A percentile compares a stretch with the other conserved stretches of the same genome.
Evolutionary conservation across 176 grass and related monocot species (phyloP).

Genomic region (Areca catechu): DNA sequence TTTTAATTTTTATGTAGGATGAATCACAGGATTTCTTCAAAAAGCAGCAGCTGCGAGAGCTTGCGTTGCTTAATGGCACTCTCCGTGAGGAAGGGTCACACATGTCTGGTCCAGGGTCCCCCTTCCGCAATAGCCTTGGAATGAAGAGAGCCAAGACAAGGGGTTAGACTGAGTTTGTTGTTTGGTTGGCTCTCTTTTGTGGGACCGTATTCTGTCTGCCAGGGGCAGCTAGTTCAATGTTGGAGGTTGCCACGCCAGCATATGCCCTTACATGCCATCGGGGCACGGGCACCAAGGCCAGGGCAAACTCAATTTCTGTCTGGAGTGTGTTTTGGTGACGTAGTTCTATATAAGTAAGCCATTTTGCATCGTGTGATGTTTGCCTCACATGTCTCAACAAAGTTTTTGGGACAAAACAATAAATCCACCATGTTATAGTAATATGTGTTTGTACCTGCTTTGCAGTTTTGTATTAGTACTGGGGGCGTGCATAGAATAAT

Average conservation of each 20-base stretch:
- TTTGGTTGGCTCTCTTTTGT: constrained; percentile 37
- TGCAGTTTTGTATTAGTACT: too few relatives aligned
- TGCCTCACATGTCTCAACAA: background rate
- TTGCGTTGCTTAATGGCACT: constrained; percentile 7
- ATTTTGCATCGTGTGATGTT: background rate
- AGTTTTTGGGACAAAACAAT: too few relatives aligned
- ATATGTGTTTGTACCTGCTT: too few relatives aligned
- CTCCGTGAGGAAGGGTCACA: constrained; percentile 4
- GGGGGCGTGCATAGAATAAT: too few relatives aligned
- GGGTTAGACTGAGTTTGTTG: constrained; percentile 32
- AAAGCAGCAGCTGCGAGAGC: constrained; percentile 11
- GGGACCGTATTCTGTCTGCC: constrained; percentile 22
- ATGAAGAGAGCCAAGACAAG: constrained; percentile 79
- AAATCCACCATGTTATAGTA: too few relatives aligned
- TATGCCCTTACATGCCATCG: background rate
- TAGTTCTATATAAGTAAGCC: background rate
- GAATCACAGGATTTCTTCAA: constrained; percentile 11
- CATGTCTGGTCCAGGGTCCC: constrained; percentile 1
- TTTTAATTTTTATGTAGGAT: background rate
- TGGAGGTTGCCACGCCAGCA: background rate
- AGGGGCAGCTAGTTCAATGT: background rate
- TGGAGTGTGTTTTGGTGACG: background rate
- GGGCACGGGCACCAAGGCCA: background rate
- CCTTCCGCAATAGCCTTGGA: background rate
- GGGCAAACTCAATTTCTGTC: background rate